Conservation (phyloP, 129 eudicot species). For the Lonicera japonica region DNA sequence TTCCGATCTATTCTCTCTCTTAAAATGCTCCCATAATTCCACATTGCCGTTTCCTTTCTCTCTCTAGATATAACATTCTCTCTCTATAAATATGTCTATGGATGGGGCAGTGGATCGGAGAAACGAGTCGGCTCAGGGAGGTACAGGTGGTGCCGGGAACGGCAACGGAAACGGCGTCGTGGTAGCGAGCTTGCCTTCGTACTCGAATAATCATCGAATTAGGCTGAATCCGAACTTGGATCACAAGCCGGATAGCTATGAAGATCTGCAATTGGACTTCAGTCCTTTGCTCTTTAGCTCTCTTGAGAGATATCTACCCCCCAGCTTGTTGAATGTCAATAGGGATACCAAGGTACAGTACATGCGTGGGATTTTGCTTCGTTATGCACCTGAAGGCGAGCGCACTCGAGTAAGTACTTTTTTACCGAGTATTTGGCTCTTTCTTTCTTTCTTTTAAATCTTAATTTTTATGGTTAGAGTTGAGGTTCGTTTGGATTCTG, state of each 20-base stretch:
- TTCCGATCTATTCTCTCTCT: not conserved
- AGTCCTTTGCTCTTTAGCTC: conserved; percentile 65
- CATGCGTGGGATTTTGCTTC: conserved; percentile 65
- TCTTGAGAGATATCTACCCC: conserved; percentile 70
- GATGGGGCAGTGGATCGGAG: conserved; percentile 31
- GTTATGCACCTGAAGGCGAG: conserved; percentile 64
- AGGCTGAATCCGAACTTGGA: conserved; percentile 53
- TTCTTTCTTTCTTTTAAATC: conserved; percentile 5
- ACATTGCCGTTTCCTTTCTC: not conserved
- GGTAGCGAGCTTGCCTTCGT: conserved; percentile 14
- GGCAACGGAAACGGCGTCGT: conserved; percentile 36
- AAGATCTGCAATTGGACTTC: conserved; percentile 55
- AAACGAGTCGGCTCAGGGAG: conserved; percentile 7
- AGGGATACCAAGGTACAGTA: conserved; percentile 52
- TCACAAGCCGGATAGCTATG: conserved; percentile 64
- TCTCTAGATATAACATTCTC: not conserved
- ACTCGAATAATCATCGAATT: conserved; percentile 41
- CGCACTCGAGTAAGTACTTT: conserved; percentile 50
- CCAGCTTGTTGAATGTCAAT: conserved; percentile 34
- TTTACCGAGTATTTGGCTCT: not conserved
- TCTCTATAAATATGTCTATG: conserved; percentile 24
- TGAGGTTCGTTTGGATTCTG: not conserved
- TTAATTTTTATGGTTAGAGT: not conserved
- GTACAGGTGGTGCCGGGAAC: conserved; percentile 5
- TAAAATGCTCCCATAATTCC: not conserved